Evolutionary conservation across 2,329 filamentous ascomycete genomes (phyloP), one percentile per base, ranked within the genome.

Genomic region (Cladophialophora psammophila): DNA sequence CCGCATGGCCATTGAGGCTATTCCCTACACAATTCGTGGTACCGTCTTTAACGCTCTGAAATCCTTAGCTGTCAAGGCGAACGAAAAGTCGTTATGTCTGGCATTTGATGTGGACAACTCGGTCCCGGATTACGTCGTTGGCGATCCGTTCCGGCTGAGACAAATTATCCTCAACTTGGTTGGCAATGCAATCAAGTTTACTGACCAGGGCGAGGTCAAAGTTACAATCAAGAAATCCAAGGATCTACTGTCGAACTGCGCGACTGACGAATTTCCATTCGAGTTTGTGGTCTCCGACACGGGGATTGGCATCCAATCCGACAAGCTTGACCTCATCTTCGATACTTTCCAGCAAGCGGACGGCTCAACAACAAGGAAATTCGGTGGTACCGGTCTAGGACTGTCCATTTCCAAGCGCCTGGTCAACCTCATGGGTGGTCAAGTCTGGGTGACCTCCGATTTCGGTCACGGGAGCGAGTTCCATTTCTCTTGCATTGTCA

Each of bases 281-380:
- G 93, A 98, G 80, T 98, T 98, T 80, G 90, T 94, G 63, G 95
- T 99, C 38, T 91, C 92, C 20, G 95, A 98, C 78, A 98, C 95
- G 40, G 95, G 95, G 73, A 99, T 98, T 75, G 95, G 95, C 74
- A 98, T 98, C 74, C 92, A 94, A 74, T 88, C 91, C 71, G 94
- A 98, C 80, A 98, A 98, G 82, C 87, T 98, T 61, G 93, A 97
- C 76, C 85, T 98, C 72, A 98, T 99, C 76, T 98, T 99, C 80
- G 95, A 98, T 80, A 98, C 94, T 0, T 98, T 98, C 88, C 94
- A 97, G 79, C 95, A 98, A 82, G 95, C 95, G 20, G 95, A 98
- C 77, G 94, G 94, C 42, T 97, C 94, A 38, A 98, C 96, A 78
- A 98, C 94, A 1, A 88, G 94, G 74, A 95, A 96, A 77, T 98